Conservation (phyloP, 1,284 basidiomycete species). For the Cryptococcus floricola region DNA sequence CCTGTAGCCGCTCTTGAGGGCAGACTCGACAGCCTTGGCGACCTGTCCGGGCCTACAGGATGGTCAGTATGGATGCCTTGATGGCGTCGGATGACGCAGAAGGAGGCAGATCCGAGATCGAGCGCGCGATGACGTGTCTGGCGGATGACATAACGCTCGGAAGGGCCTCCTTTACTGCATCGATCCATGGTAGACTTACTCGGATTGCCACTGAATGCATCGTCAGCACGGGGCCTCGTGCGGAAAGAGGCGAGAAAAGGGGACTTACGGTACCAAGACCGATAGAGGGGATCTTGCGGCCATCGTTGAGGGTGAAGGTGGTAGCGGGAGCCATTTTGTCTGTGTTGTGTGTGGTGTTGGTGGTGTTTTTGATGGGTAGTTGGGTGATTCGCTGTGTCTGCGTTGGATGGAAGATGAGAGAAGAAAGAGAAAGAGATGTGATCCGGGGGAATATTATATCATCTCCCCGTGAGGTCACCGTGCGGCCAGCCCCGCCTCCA, state of each 20-base stretch:
- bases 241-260: conserved; percentile 4
- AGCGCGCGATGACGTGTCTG: too few relatives aligned
- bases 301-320: conserved; percentile 47
- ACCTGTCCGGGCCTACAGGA: conserved; percentile 43
- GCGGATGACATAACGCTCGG: background rate
- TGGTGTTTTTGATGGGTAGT: background rate
- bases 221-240: background rate
- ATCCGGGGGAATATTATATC: background rate
- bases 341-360: conserved; percentile 6
- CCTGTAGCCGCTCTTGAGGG: conserved; percentile 56
- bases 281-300: conserved; percentile 46
- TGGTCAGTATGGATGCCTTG: background rate
- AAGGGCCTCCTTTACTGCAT: background rate
- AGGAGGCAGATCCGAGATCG: too few relatives aligned
- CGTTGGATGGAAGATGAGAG: conserved; percentile 3
- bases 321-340: conserved; percentile 26
- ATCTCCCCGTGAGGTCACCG: too few relatives aligned
- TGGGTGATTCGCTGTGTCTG: background rate
- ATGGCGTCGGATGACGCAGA: too few relatives aligned
- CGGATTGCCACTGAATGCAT: conserved; percentile 43
- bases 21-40: conserved; percentile 47
- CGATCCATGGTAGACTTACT: conserved; percentile 16
- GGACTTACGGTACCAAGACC: conserved; percentile 53
- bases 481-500: background rate
- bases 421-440: conserved; percentile 1